phyloP scores from a whole-genome alignment of 2,329 filamentous ascomycete genomes.

The Cercospora sesami region DNA sequence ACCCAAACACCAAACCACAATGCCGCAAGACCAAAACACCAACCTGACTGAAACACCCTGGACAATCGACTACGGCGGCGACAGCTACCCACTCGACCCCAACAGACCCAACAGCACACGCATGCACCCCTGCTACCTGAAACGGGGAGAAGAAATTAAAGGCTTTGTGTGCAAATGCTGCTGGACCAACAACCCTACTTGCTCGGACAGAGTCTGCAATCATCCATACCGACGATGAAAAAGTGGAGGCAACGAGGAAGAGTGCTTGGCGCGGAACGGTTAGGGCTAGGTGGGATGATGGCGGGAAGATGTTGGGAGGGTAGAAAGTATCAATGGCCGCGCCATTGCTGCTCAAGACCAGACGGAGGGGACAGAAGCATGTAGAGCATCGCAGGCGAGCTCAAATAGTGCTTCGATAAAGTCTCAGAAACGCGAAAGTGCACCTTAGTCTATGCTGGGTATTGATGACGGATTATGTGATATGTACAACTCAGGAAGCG shows the following conservation, averaged over 20 bases:
- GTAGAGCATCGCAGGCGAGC: background rate
- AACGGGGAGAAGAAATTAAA: background rate
- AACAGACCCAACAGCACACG: background rate
- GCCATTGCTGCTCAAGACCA: background rate
- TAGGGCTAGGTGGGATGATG: background rate
- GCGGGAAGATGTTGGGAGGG: background rate
- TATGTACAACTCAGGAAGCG: background rate
- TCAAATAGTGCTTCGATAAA: background rate
- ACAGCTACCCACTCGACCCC: background rate
- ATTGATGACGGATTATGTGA: background rate
- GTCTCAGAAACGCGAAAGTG: background rate
- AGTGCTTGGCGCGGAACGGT: background rate
- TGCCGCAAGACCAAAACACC: background rate
- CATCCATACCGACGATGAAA: background rate
- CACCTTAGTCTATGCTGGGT: background rate
- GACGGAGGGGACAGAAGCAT: background rate
- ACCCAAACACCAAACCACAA: background rate
- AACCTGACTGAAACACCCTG: background rate
- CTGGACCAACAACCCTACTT: background rate
- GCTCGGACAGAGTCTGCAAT: background rate
- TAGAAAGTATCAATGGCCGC: background rate
- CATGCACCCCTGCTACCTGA: background rate
- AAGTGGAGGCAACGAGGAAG: background rate
- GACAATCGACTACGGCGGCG: background rate
- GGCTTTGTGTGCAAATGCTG: background rate